Percentiles rank a stretch among this genome's conserved stretches.
These are phyloP conservation scores for Dunaliella primolecta DNA, from an alignment of 139 green algal genomes.

Conservation along the genomic window DNA sequence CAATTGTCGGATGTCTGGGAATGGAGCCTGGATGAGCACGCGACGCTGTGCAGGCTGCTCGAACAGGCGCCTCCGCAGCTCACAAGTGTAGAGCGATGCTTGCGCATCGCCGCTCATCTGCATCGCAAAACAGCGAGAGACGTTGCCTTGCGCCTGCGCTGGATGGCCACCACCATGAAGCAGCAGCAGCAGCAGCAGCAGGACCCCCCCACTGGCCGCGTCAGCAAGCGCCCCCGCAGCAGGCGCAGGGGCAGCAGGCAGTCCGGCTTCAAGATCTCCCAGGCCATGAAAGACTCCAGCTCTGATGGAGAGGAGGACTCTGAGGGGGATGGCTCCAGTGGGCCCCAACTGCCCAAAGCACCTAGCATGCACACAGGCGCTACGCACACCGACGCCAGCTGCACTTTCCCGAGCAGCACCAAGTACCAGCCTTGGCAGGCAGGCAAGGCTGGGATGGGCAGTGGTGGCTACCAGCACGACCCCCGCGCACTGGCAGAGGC, in stretches of 20 bases:
- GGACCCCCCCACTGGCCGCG: background rate
- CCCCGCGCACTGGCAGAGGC: background rate
- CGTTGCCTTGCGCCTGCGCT: constrained; percentile 32
- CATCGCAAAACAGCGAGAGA: constrained; percentile 36
- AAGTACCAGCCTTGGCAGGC: background rate
- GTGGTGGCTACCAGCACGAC: background rate
- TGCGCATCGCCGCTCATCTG: constrained; percentile 25
- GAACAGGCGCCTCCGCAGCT: too few species aligned
- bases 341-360: background rate
- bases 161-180: constrained; percentile 1
- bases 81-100: constrained; percentile 27
- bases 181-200: background rate
- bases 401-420: background rate
- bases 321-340: background rate
- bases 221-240: constrained; percentile 8
- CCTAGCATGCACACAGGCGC: background rate
- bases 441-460: too few species aligned
- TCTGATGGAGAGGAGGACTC: background rate
- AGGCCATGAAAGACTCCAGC: background rate
- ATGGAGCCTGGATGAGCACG: too few species aligned
- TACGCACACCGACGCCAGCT: background rate
- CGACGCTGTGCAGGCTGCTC: too few species aligned
- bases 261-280: background rate
- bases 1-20: too few species aligned
- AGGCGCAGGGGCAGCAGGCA: background rate